Percentiles rank a stretch among this genome's conserved stretches.
phyloP scores from a whole-genome alignment of 768 basidiomycete genomes.

The Lentinula guzmanii region DNA sequence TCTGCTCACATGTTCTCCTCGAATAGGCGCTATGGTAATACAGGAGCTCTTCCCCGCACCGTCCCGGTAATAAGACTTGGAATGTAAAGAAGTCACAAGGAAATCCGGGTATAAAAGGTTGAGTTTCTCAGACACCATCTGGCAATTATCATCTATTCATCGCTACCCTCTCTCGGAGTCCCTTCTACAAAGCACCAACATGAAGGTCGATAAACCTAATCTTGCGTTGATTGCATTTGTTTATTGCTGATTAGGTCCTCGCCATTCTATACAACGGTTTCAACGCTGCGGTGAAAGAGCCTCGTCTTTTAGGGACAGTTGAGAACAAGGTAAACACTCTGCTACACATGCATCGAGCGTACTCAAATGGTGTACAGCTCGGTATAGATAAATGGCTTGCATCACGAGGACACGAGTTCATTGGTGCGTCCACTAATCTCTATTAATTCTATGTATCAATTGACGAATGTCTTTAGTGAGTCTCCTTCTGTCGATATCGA shows the following conservation, averaged over 20 bases:
- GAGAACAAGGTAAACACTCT: conserved; percentile 59
- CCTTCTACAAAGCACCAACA: background rate
- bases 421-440: conserved; percentile 39
- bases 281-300: conserved; percentile 59
- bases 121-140: background rate
- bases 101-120: background rate
- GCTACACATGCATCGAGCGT: background rate
- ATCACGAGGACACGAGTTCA: conserved; percentile 66
- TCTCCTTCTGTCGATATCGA: background rate
- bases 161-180: no score
- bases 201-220: background rate
- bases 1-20: background rate
- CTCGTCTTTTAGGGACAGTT: conserved; percentile 74
- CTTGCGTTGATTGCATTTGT: background rate
- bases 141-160: background rate
- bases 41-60: background rate
- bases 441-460: background rate
- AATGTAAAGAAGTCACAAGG: background rate
- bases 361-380: conserved; percentile 37
- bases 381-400: conserved; percentile 68
- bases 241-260: conserved; percentile 42
- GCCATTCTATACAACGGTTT: conserved; percentile 71
- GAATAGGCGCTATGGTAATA: background rate
- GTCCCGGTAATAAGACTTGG: background rate
- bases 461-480: background rate